These are phyloP conservation scores for Globisporangium echinulatum DNA, from an alignment of 352 stramenopile genomes.

Conservation along the genomic window DNA sequence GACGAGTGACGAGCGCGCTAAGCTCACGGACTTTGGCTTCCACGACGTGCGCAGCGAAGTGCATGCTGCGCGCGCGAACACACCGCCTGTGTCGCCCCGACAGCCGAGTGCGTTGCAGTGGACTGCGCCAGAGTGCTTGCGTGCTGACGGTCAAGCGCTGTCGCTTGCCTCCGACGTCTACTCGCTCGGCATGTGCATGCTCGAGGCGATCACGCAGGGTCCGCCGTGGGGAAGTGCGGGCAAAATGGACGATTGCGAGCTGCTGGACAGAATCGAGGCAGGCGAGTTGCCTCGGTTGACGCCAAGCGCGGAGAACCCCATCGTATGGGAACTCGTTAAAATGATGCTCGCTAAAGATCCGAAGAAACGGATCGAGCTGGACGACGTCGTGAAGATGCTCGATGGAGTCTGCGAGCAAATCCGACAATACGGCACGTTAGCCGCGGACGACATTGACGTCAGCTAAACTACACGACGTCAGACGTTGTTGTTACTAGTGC, in stretches of 20 bases:
- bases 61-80: not conserved
- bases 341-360: not conserved
- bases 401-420: not conserved
- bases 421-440: no score
- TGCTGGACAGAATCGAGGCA: not conserved
- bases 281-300: not conserved
- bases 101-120: conserved; percentile 3
- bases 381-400: not conserved
- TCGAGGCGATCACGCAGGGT: conserved; percentile 10
- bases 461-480: no score
- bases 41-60: conserved; percentile 2
- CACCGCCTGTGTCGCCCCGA: not conserved
- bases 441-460: no score
- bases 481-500: no score
- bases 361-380: not conserved
- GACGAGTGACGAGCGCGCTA: conserved; percentile 2
- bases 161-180: conserved; percentile 11
- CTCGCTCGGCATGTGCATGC: conserved; percentile 13
- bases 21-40: conserved; percentile 8
- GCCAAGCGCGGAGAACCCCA: not conserved
- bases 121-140: conserved; percentile 7
- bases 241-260: not conserved
- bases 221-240: not conserved
- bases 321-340: not conserved
- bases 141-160: not conserved